Evolutionary conservation across 2,329 filamentous ascomycete genomes (phyloP).

Genomic region (Endothia cerciana): DNA sequence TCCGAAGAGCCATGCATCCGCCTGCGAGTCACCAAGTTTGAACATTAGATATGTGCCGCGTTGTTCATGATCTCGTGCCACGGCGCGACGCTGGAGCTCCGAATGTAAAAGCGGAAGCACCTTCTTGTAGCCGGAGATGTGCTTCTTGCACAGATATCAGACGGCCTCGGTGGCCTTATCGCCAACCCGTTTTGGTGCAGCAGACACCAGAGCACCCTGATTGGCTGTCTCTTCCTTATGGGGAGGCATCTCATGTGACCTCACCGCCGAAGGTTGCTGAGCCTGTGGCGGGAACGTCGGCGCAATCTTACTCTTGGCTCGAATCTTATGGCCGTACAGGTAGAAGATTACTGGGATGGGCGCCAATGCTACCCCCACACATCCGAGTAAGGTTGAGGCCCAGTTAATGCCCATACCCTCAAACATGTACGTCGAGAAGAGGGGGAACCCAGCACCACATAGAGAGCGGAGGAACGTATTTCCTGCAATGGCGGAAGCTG

Average conservation of each 20-base stretch:
- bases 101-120: no score
- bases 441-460: conserved; percentile 77
- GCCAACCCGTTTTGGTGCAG: conserved; percentile 24
- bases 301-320: conserved; percentile 59
- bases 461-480: conserved; percentile 82
- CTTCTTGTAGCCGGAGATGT: no score
- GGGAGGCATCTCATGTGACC: conserved; percentile 12
- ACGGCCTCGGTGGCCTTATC: conserved; percentile 35
- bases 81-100: not conserved
- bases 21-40: no score
- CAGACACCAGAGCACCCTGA: conserved; percentile 27
- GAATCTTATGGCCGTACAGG: conserved; percentile 61
- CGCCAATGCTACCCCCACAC: conserved; percentile 58
- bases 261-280: conserved; percentile 11
- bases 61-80: not conserved
- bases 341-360: conserved; percentile 68
- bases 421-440: conserved; percentile 77
- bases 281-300: conserved; percentile 46
- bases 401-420: conserved; percentile 64
- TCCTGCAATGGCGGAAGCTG: conserved; percentile 80
- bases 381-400: conserved; percentile 65
- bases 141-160: conserved; percentile 16
- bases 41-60: not conserved
- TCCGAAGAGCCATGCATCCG: not conserved
- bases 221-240: conserved; percentile 19